Evolutionary conservation across 2,329 filamentous ascomycete species (phyloP).

Genomic region (Coleophoma crateriformis): DNA sequence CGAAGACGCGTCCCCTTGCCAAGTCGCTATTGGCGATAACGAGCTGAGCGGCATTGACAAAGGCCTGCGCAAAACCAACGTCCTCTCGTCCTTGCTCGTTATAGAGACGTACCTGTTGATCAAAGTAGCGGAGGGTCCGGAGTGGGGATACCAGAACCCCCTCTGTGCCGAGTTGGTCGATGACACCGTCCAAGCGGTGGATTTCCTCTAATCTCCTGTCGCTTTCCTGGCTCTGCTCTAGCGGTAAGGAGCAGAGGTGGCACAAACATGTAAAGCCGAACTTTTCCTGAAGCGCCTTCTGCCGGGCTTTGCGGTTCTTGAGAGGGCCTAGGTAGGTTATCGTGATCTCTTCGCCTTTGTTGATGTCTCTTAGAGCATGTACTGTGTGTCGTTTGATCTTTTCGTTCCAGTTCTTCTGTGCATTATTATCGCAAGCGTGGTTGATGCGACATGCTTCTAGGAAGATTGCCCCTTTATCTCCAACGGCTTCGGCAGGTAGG

Average conservation of each 20-base stretch:
- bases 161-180: conserved; percentile 9
- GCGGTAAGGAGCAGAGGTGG: conserved; percentile 29
- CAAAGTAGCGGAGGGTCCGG: conserved; percentile 10
- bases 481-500: conserved; percentile 8
- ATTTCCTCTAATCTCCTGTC: conserved; percentile 21
- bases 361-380: conserved; percentile 28
- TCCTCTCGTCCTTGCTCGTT: conserved; percentile 18
- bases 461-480: conserved; percentile 28
- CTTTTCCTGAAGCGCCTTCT: conserved; percentile 17
- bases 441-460: conserved; percentile 29
- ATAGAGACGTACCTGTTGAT: conserved; percentile 23
- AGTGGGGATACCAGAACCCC: conserved; percentile 7
- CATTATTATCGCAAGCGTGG: conserved; percentile 31
- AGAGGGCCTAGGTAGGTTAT: conserved; percentile 25
- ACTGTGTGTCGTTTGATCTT: conserved; percentile 24
- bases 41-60: conserved; percentile 22
- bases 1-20: conserved; percentile 25
- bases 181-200: conserved; percentile 19
- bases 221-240: conserved; percentile 23
- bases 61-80: conserved; percentile 16
- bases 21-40: conserved; percentile 25
- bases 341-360: conserved; percentile 29
- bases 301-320: conserved; percentile 18
- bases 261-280: conserved; percentile 31
- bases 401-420: conserved; percentile 29